Conservation (phyloP, 2,329 filamentous ascomycete genomes). For the Alternaria conjuncta region DNA sequence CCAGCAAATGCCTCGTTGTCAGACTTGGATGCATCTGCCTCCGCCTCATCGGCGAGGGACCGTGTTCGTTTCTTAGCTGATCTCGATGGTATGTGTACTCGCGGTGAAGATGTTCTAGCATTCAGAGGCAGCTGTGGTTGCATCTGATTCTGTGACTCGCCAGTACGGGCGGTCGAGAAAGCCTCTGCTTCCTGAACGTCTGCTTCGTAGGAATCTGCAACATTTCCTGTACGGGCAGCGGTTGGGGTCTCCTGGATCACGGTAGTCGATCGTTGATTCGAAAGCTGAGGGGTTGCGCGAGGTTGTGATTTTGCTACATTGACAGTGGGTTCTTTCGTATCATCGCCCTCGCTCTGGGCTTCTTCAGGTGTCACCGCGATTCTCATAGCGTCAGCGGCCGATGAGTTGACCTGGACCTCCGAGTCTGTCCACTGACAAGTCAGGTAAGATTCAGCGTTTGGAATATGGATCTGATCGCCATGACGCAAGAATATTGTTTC, state of each 20-base stretch:
- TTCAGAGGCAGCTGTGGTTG: neutral
- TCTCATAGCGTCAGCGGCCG: constrained; percentile 18
- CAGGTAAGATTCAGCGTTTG: constrained; percentile 12
- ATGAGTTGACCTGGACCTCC: constrained; percentile 43
- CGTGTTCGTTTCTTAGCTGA: constrained; percentile 21
- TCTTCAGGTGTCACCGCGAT: constrained; percentile 18
- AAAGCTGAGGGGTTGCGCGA: constrained; percentile 32
- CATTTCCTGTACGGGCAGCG: constrained; percentile 18
- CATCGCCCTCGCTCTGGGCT: constrained; percentile 34
- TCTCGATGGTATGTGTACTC: constrained; percentile 10
- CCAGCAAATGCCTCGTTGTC: constrained; percentile 2
- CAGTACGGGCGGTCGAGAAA: constrained; percentile 28
- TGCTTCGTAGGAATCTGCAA: neutral
- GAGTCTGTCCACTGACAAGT: constrained; percentile 24
- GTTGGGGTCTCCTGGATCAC: constrained; percentile 45
- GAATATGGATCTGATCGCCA: constrained; percentile 31
- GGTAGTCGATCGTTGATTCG: constrained; percentile 27
- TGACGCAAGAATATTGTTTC: constrained; percentile 41
- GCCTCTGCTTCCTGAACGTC: constrained; percentile 1
- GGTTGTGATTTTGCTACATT: constrained; percentile 19
- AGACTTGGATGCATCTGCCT: neutral
- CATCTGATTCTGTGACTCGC: constrained; percentile 10
- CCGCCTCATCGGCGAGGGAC: neutral
- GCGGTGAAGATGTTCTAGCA: constrained; percentile 7
- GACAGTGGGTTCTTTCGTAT: constrained; percentile 22